phyloP scores from a whole-genome alignment of 2,329 filamentous ascomycete genomes.

The Ceratocystis eucalypticola region DNA sequence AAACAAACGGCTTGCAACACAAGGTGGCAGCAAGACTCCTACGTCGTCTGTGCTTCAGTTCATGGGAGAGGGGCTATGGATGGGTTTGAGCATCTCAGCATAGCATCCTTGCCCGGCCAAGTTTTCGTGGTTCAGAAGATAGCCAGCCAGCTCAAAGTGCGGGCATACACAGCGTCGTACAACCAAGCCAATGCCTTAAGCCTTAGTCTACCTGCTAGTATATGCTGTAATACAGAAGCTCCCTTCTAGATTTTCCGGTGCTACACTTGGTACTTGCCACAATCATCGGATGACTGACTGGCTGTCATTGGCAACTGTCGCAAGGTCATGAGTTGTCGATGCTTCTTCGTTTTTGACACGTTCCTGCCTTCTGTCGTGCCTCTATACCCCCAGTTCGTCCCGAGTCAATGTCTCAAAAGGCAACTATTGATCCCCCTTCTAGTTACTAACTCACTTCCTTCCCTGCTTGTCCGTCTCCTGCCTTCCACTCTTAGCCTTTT shows the following conservation, averaged over 20 bases:
- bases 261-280: not conserved
- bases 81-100: not conserved
- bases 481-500: not conserved
- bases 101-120: not conserved
- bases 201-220: no score
- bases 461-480: not conserved
- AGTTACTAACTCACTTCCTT: not conserved
- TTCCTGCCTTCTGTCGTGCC: not conserved
- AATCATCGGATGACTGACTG: slow-evolving; percentile 2
- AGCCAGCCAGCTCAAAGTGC: not conserved
- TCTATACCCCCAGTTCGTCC: not conserved
- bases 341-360: not conserved
- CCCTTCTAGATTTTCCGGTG: not conserved
- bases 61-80: not conserved
- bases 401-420: slow-evolving; percentile 3
- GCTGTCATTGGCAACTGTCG: not conserved
- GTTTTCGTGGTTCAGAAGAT: not conserved
- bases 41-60: slow-evolving; percentile 5
- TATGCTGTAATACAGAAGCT: no score
- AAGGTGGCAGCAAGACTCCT: not conserved
- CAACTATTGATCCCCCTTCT: not conserved
- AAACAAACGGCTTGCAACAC: not conserved
- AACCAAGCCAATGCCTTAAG: no score
- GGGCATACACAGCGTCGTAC: no score
- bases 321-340: not conserved